phyloP scores from a whole-genome alignment of 805 yeast genomes.

The Candida xyloterini region DNA sequence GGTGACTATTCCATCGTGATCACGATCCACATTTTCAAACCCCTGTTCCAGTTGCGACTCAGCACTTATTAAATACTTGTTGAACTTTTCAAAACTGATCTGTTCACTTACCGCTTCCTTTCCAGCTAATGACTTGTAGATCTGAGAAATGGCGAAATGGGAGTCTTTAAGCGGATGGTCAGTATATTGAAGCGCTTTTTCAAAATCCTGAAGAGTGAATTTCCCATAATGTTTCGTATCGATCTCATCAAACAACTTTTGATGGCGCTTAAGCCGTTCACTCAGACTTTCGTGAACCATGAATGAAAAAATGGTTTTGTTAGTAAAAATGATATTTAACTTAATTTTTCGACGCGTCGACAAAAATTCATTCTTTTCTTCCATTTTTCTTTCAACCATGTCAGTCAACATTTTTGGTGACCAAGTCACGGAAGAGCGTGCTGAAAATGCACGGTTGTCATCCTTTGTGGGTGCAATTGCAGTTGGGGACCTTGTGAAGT shows the following conservation, averaged over 20 bases:
- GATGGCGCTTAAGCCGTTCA: constrained; percentile 97
- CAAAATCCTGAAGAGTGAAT: constrained; percentile 47
- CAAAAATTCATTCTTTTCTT: constrained; percentile 1
- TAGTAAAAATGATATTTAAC: constrained; percentile 1
- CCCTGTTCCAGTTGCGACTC: constrained; percentile 71
- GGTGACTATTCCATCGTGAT: constrained; percentile 69
- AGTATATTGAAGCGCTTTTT: constrained; percentile 40
- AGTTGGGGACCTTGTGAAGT: constrained; percentile 93
- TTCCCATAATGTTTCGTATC: constrained; percentile 52
- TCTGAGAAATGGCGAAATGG: constrained; percentile 52
- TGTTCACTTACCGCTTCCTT: constrained; percentile 15
- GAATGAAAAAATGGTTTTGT: constrained; percentile 68
- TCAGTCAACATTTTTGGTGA: constrained; percentile 95
- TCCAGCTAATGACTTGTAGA: constrained; percentile 58
- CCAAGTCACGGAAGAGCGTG: constrained; percentile 96
- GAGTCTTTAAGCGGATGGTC: constrained; percentile 67
- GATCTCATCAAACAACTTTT: constrained; percentile 94
- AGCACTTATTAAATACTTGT: constrained; percentile 59
- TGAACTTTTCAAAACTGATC: constrained; percentile 65
- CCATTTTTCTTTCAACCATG: constrained; percentile 32
- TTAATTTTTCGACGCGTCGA: constrained; percentile 10
- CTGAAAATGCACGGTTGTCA: constrained; percentile 95
- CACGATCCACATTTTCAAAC: constrained; percentile 63
- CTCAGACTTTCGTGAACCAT: constrained; percentile 95
- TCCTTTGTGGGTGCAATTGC: constrained; percentile 99